Base-by-base conservation (phyloP, 1,139 yeast species). In the Diutina scorzettiae region DNA sequence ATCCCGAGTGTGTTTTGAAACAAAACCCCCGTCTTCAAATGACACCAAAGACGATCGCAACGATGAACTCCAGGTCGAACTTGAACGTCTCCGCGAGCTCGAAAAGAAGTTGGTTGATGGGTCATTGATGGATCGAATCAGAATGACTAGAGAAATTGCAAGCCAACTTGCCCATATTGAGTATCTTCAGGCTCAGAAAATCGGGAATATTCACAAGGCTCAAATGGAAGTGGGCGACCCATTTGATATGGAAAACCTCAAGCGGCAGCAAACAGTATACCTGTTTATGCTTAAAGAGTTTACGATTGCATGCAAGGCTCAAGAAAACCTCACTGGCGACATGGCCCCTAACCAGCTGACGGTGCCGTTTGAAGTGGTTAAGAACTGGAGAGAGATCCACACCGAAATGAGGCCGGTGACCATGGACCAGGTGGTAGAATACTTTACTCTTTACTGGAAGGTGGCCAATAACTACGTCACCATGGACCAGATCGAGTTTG, bases 401-500 rank as follows among this genome's bases (percentile, higher is more conserved):
- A 34, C 39, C 28, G 29, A 34, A 7, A 34, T 23, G 27, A 20
- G 5, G 11, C 39, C 39, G 17, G 11, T 34, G n/a, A 34, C 39
- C n/a, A 12, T 7, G 28, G 28, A 34, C 3, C 27, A 34, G 7
- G 39, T 34, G 19, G n/a, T 34, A 4, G 16, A 8, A 18, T 34
- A 14, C 19, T 34, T 34, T 14, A 19, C n/a, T 16, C 17, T 34
- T 7, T 34, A 34, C 28, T 34, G 39, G 39, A 16, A 18, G 3
- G 3, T 34, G 6, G 27, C 39, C 29, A 34, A 34, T n/a, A 34
- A 34, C 28, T 21, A 23, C 5, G 39, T 21, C 18, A 21, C 12
- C 24, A 34, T 34, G 39, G 39, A 34, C 20, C 27, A 34, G 24
- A 17, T 34, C 27, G n/a, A 34, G 11, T 34, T 34, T 14, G 39